Evolutionary conservation across 2,329 filamentous ascomycete species (phyloP), one percentile per base, ranked within the genome.

Genomic region (Paecilomyces fulvus): DNA sequence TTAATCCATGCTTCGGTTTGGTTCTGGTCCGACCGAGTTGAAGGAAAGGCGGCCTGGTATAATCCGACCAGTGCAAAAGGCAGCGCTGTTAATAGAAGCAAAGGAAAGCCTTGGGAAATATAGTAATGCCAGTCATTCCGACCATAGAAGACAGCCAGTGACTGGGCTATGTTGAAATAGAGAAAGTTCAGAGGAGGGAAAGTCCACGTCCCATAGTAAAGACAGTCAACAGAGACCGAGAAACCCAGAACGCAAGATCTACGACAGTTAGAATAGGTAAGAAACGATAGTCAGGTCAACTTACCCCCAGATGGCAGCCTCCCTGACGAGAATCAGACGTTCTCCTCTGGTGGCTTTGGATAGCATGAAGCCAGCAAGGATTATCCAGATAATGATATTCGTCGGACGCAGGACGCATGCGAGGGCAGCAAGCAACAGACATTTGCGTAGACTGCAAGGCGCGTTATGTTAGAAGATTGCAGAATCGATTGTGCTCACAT

Each of bases 41-140:
- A 68, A 57, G 37, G 76, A 66, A 4, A 76, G 63, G 74, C 43
- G 69, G 79, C 60, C 66, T 81, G 73, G 66, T 80, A 87, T 7
- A 95, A 68, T 0, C 86, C 89, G 12, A 81, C 59, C 1, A 88
- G 65, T 8, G 84, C 82, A 68, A 96, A 95, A 0, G 92, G 92
- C 1, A 96, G 76, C 48, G 85, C 85, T 1, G 90, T 92, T 8
- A 88, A 96, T 30, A 94, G 85, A 4, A 96, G 82, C 0, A 97
- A 80, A 1, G 94, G 92, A 25, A 96, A 80, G 3, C 91, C 94
- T 73, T 99, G 92, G 0, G 89, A 87, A 30, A 95, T 74, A 71
- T 96, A 99, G 75, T 97, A 99, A 72, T 96, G 91, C 81, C 87
- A 87, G 60, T 90, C 85, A 73, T 95, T 97, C 51, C 79, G 83